Conservation (phyloP, 768 basidiomycete species). For the Aureoboletus auriporus region DNA sequence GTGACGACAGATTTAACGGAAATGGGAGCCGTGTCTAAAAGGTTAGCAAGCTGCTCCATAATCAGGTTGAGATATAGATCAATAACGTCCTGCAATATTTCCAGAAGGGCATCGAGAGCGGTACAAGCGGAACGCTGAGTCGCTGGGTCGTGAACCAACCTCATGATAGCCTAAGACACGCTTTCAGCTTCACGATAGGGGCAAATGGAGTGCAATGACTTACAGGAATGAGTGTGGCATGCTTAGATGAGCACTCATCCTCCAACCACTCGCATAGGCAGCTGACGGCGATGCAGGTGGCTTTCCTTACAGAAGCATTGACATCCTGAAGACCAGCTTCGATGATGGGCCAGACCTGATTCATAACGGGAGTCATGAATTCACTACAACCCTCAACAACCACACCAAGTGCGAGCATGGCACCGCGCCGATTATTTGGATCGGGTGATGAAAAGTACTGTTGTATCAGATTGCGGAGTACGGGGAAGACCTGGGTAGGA, state of each 20-base stretch:
- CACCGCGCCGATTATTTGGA: constrained; percentile 78
- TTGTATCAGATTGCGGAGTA: constrained; percentile 76
- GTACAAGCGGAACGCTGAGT: constrained; percentile 95
- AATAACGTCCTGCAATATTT: constrained; percentile 88
- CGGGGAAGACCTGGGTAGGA: constrained; percentile 93
- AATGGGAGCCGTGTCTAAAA: constrained; percentile 85
- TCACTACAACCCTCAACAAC: constrained; percentile 97
- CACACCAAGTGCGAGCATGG: constrained; percentile 93
- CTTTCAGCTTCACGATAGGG: not conserved
- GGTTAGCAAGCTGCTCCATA: constrained; percentile 87
- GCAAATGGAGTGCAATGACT: constrained; percentile 20
- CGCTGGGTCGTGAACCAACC: constrained; percentile 76
- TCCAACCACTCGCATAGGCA: constrained; percentile 98
- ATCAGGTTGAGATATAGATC: constrained; percentile 89
- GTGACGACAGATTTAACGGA: constrained; percentile 91
- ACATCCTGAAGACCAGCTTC: constrained; percentile 82
- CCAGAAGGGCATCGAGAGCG: constrained; percentile 92
- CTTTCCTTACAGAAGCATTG: constrained; percentile 86
- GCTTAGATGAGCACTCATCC: constrained; percentile 84
- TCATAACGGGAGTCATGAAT: constrained; percentile 92
- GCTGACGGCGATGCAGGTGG: constrained; percentile 92
- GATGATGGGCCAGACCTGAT: constrained; percentile 90
- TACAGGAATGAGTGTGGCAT: constrained; percentile 82
- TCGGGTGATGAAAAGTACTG: constrained; percentile 83
- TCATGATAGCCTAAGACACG: constrained; percentile 72